A percentile compares a stretch with the other conserved stretches of the same genome.
Conservation (phyloP, 495 filamentous ascomycete genomes). For the Podospora pseudoanserina region DNA sequence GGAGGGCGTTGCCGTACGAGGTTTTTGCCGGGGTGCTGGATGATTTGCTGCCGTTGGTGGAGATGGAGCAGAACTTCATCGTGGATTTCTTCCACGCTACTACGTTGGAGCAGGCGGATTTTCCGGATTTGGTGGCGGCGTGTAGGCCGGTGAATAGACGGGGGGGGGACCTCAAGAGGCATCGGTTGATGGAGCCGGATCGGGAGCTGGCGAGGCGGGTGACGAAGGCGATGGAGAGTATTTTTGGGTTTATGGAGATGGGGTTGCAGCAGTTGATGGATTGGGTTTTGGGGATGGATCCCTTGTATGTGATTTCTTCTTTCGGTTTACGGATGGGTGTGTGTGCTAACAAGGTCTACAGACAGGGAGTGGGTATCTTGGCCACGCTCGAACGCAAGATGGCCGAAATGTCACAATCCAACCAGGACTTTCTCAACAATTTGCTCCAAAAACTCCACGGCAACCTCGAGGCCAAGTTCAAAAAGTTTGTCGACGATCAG, state of each 20-base stretch:
- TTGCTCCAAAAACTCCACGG: constrained; percentile 74
- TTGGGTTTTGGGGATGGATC: constrained; percentile 76
- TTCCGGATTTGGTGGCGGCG: constrained; percentile 68
- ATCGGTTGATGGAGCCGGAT: constrained; percentile 77
- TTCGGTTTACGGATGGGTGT: neutral
- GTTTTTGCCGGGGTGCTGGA: constrained; percentile 76
- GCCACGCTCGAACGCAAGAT: constrained; percentile 75
- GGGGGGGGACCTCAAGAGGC: constrained; percentile 64
- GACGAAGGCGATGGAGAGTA: constrained; percentile 76
- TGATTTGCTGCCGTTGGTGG: constrained; percentile 73
- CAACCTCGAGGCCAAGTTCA: constrained; percentile 71
- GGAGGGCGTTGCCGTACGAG: constrained; percentile 70
- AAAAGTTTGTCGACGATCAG: constrained; percentile 89
- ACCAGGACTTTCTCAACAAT: constrained; percentile 84
- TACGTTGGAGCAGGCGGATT: constrained; percentile 72
- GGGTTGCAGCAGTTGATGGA: constrained; percentile 79
- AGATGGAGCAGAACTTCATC: constrained; percentile 91
- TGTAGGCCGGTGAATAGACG: constrained; percentile 62
- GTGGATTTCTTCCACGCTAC: constrained; percentile 90
- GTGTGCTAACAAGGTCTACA: constrained; percentile 22
- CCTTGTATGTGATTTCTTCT: constrained; percentile 57
- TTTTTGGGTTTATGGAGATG: constrained; percentile 75
- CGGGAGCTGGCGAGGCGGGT: constrained; percentile 75
- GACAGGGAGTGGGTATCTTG: constrained; percentile 86
- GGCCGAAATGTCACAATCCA: constrained; percentile 73